These are phyloP conservation scores for Setaria italica DNA, from an alignment of 202 grass and related monocot genomes.

Conservation along the genomic window DNA sequence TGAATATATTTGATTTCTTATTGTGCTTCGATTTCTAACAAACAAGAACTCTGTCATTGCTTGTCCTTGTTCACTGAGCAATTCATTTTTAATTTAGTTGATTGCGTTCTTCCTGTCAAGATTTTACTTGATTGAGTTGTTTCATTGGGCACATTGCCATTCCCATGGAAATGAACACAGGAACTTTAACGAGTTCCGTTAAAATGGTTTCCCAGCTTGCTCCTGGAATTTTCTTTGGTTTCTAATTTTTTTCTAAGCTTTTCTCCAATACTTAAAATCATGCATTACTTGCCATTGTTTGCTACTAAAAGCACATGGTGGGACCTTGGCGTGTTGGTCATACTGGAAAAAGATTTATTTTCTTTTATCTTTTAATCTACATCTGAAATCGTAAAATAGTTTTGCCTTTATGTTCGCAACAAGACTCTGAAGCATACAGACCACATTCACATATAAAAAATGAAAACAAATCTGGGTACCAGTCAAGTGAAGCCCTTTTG, in stretches of 20 bases:
- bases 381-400: too few relatives aligned
- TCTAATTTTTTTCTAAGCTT: background rate
- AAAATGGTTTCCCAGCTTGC: background rate
- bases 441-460: conserved; percentile 54
- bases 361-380: background rate
- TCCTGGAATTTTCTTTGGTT: background rate
- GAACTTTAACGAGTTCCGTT: background rate
- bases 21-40: background rate
- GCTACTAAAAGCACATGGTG: background rate
- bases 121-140: conserved; percentile 2
- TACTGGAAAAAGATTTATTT: too few relatives aligned
- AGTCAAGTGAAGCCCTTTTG: too few relatives aligned
- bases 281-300: background rate
- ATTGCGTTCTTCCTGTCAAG: background rate
- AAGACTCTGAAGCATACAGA: conserved; percentile 21
- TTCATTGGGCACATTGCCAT: background rate
- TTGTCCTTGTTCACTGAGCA: conserved; percentile 11
- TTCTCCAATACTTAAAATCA: background rate
- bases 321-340: too few relatives aligned
- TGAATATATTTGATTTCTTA: conserved; percentile 31
- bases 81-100: conserved; percentile 24
- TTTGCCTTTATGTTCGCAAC: background rate
- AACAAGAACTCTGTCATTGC: background rate
- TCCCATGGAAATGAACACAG: background rate
- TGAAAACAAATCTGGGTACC: conserved; percentile 1